Conservation (phyloP, 2,329 filamentous ascomycete genomes). For the Sporothrix phasma region DNA sequence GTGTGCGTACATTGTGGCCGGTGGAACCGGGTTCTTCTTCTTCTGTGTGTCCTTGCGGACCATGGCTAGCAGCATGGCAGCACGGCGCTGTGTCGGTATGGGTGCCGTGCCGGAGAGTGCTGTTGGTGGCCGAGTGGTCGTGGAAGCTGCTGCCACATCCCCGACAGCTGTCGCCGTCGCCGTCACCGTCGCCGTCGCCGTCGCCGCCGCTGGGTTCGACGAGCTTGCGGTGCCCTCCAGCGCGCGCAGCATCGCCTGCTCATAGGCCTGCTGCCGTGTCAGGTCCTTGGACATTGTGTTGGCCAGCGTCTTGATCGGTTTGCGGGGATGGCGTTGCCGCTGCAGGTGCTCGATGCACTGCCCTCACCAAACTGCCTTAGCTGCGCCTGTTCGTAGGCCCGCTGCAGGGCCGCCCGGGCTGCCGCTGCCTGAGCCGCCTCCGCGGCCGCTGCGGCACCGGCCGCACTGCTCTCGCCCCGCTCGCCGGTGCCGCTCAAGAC, state of each 20-base stretch:
- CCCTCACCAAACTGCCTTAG: background rate
- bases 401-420: slow-evolving; percentile 8
- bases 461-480: slow-evolving; percentile 30
- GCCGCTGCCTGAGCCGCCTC: slow-evolving; percentile 13
- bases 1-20: slow-evolving; percentile 13
- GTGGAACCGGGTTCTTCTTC: slow-evolving; percentile 2
- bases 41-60: slow-evolving; percentile 5
- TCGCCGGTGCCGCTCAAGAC: slow-evolving; percentile 11
- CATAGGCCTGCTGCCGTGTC: background rate
- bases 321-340: background rate
- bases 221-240: background rate
- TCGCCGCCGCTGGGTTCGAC: too few species aligned
- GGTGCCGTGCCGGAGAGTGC: slow-evolving; percentile 20
- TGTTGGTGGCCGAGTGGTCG: background rate
- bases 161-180: background rate
- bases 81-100: slow-evolving; percentile 5
- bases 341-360: background rate
- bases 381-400: background rate
- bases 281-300: background rate
- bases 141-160: background rate
- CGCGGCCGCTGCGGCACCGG: slow-evolving; percentile 17
- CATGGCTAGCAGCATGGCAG: slow-evolving; percentile 15
- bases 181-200: background rate
- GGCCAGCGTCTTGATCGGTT: background rate
- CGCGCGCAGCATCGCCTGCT: background rate